phyloP scores from a whole-genome alignment of 2,329 filamentous ascomycete species.

The Cryphonectria parasitica region DNA sequence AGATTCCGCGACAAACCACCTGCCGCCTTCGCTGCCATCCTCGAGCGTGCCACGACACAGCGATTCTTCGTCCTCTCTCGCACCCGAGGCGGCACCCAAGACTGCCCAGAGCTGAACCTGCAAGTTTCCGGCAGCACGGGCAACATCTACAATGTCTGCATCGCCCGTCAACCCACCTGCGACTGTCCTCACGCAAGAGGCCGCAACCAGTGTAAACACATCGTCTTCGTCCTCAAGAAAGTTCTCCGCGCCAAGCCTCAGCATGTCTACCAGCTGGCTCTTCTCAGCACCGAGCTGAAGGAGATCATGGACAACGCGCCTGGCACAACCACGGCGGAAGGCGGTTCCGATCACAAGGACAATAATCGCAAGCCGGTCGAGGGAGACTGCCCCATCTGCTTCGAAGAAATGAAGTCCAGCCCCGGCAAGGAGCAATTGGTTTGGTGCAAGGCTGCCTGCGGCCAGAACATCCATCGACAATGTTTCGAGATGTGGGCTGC shows the following conservation, averaged over 20 bases:
- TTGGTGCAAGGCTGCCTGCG: conserved; percentile 57
- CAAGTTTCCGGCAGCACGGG: conserved; percentile 67
- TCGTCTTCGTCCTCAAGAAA: conserved; percentile 62
- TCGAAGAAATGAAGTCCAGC: conserved; percentile 47
- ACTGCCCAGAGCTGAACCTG: conserved; percentile 55
- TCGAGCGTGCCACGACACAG: conserved; percentile 46
- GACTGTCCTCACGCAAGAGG: conserved; percentile 57
- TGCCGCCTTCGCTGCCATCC: conserved; percentile 42
- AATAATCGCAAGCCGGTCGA: conserved; percentile 54
- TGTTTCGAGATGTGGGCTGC: conserved; percentile 60
- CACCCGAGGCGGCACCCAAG: conserved; percentile 38
- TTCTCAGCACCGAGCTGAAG: conserved; percentile 61
- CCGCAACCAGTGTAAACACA: conserved; percentile 68
- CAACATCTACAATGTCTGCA: conserved; percentile 64
- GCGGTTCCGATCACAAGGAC: conserved; percentile 31
- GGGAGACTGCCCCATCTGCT: conserved; percentile 63
- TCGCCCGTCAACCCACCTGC: conserved; percentile 57
- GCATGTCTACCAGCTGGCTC: conserved; percentile 64
- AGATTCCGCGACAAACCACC: conserved; percentile 41
- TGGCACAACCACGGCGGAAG: conserved; percentile 45
- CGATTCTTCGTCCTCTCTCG: conserved; percentile 52
- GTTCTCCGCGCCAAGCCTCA: conserved; percentile 61
- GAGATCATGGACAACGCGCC: conserved; percentile 61
- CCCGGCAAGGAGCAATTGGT: conserved; percentile 44
- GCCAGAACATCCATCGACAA: conserved; percentile 57